Percentiles rank a stretch among this genome's conserved stretches.
These are phyloP conservation scores for Rubus parviflorus DNA, from an alignment of 306 rosid species.

Conservation along the genomic window DNA sequence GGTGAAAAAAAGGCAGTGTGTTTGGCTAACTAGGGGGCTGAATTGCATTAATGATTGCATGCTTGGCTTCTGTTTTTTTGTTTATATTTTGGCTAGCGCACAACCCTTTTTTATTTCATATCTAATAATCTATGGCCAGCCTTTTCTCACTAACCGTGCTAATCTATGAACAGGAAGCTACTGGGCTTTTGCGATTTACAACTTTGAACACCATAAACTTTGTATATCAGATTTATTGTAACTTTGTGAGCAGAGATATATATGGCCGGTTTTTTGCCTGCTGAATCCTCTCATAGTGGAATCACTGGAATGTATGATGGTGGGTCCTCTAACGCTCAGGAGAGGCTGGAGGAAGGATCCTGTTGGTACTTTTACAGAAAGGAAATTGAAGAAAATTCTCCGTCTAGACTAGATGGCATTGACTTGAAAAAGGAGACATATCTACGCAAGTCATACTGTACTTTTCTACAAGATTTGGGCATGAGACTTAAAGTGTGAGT, in stretches of 20 bases:
- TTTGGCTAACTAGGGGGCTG: background rate
- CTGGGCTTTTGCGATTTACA: background rate
- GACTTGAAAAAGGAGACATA: slow-evolving; percentile 91
- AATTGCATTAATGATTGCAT: background rate
- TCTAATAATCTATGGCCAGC: background rate
- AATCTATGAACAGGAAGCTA: slow-evolving; percentile 18
- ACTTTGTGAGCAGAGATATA: slow-evolving; percentile 20
- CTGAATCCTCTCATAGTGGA: slow-evolving; percentile 38
- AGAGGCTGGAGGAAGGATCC: slow-evolving; percentile 44
- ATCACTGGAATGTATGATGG: slow-evolving; percentile 32
- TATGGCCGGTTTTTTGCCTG: slow-evolving; percentile 44
- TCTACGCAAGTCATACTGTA: slow-evolving; percentile 91
- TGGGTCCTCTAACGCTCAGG: slow-evolving; percentile 35
- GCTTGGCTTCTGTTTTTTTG: background rate
- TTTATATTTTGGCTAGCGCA: background rate
- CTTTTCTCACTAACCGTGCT: slow-evolving; percentile 4
- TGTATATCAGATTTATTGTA: background rate
- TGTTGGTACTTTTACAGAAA: slow-evolving; percentile 80
- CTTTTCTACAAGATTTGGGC: slow-evolving; percentile 92
- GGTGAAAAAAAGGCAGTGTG: background rate
- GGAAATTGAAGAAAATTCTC: slow-evolving; percentile 87
- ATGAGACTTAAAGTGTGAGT: slow-evolving; percentile 98
- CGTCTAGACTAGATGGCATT: slow-evolving; percentile 80
- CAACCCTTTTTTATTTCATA: background rate
- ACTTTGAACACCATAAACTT: background rate